phyloP scores from a whole-genome alignment of 2,329 filamentous ascomycete species.

The Tolypocladium guangdongense region DNA sequence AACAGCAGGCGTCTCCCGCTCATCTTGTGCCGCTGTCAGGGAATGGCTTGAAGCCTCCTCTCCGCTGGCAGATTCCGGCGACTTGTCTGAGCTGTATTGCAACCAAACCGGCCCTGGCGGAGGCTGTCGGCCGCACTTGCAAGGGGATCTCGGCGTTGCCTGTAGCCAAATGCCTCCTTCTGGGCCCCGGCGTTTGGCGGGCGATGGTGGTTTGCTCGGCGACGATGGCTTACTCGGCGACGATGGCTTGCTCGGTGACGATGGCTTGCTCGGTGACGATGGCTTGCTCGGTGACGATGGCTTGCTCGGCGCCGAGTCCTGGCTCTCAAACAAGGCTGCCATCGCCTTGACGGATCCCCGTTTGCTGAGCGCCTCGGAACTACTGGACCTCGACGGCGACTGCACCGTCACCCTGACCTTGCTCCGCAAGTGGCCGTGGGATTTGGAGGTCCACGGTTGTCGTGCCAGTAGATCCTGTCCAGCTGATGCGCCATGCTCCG shows the following conservation, averaged over 20 bases:
- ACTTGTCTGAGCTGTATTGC: background rate
- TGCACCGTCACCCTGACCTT: constrained; percentile 1
- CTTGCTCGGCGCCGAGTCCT: constrained; percentile 3
- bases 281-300: background rate
- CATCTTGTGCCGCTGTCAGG: background rate
- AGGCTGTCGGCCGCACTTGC: background rate
- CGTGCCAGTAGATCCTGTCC: background rate
- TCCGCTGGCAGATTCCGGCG: background rate
- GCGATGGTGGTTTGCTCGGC: background rate
- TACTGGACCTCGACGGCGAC: constrained; percentile 5
- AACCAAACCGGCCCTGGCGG: background rate
- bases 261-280: background rate
- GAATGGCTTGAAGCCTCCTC: background rate
- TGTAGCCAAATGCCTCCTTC: background rate
- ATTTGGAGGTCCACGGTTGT: constrained; percentile 4
- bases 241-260: background rate
- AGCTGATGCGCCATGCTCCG: background rate
- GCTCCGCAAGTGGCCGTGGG: constrained; percentile 4
- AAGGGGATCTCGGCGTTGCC: background rate
- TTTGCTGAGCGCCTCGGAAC: constrained; percentile 13
- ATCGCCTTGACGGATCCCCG: constrained; percentile 34
- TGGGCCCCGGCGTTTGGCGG: background rate
- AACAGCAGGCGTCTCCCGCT: background rate
- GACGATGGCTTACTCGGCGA: background rate
- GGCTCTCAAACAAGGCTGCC: constrained; percentile 39